Evolutionary conservation across 306 rosid species (phyloP).

Genomic region (Quercus agrifolia): DNA sequence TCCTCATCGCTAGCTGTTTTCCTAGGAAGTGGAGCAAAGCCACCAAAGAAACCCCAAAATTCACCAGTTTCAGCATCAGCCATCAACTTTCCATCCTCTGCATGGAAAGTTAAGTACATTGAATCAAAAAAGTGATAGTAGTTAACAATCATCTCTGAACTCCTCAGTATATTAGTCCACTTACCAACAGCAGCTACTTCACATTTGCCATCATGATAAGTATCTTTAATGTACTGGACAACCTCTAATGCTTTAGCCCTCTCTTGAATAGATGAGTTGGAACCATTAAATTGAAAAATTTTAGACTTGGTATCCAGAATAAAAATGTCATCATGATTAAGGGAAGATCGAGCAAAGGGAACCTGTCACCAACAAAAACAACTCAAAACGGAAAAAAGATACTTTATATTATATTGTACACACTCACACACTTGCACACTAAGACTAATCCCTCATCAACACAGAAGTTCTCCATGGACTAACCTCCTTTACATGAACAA

Average conservation of each 20-base stretch:
- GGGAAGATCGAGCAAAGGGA: slow-evolving; percentile 83
- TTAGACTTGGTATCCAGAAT: slow-evolving; percentile 87
- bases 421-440: slow-evolving; percentile 6
- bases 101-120: slow-evolving; percentile 25
- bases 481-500: slow-evolving; percentile 96
- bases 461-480: slow-evolving; percentile 39
- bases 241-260: slow-evolving; percentile 98
- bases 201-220: slow-evolving; percentile 93
- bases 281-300: slow-evolving; percentile 94
- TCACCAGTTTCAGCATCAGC: slow-evolving; percentile 95
- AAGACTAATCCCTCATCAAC: slow-evolving; percentile 27
- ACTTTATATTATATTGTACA: slow-evolving; percentile 13
- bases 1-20: slow-evolving; percentile 64
- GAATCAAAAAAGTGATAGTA: slow-evolving; percentile 26
- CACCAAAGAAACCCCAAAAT: slow-evolving; percentile 96
- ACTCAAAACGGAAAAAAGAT: slow-evolving; percentile 18
- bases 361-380: slow-evolving; percentile 52
- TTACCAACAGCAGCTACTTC: slow-evolving; percentile 92
- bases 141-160: slow-evolving; percentile 17
- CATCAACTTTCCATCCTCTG: slow-evolving; percentile 99
- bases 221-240: slow-evolving; percentile 87
- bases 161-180: slow-evolving; percentile 32
- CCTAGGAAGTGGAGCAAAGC: slow-evolving; percentile 98
- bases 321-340: slow-evolving; percentile 90
- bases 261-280: slow-evolving; percentile 93